phyloP scores from a whole-genome alignment of 805 yeast genomes.

The Wickerhamomyces subpelliculosus region DNA sequence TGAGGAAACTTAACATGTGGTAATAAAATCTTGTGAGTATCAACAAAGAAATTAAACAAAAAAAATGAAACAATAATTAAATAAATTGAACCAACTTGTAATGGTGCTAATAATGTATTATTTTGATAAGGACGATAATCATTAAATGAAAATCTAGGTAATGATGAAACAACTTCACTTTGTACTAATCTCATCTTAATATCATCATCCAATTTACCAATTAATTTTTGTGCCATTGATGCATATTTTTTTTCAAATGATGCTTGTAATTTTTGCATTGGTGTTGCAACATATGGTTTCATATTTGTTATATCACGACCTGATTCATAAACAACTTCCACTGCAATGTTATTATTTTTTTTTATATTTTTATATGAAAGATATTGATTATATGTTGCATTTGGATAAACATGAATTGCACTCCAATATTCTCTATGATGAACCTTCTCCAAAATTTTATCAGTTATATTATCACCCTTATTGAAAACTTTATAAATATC shows the following conservation, averaged over 20 bases:
- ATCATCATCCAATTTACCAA: slow-evolving; percentile 3
- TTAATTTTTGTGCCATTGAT: slow-evolving; percentile 12
- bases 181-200: slow-evolving; percentile 18
- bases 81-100: slow-evolving; percentile 71
- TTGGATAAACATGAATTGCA: slow-evolving; percentile 43
- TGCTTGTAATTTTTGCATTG: slow-evolving; percentile 30
- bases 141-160: slow-evolving; percentile 26
- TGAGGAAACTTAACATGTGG: slow-evolving; percentile 35
- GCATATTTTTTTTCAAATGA: slow-evolving; percentile 27
- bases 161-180: slow-evolving; percentile 23
- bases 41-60: slow-evolving; percentile 53
- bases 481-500: slow-evolving; percentile 19
- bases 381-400: slow-evolving; percentile 33
- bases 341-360: slow-evolving; percentile 29
- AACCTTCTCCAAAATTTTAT: slow-evolving; percentile 36
- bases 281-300: slow-evolving; percentile 36
- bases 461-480: slow-evolving; percentile 17
- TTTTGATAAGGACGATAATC: slow-evolving; percentile 48
- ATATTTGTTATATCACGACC: slow-evolving; percentile 55
- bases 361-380: slow-evolving; percentile 21
- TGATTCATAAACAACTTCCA: slow-evolving; percentile 47
- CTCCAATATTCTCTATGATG: slow-evolving; percentile 59
- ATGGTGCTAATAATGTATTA: slow-evolving; percentile 53
- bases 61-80: slow-evolving; percentile 67
- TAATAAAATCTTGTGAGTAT: slow-evolving; percentile 44